Evolutionary conservation across 108 stramenopile genomes (phyloP).

Genomic region (Nitzschia sp.): DNA sequence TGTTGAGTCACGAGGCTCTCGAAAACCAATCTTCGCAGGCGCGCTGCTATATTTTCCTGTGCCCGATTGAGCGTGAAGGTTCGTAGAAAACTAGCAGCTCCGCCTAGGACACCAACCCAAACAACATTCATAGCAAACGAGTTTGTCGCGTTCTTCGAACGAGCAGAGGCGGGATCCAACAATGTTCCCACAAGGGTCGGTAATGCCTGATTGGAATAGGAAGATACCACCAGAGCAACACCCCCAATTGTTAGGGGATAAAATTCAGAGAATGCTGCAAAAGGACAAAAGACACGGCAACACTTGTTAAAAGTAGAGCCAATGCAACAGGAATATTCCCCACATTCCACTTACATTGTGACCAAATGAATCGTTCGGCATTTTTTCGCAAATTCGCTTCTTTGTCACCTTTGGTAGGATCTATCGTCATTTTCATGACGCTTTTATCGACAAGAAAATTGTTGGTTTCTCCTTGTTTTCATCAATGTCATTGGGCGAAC

Average conservation of each 20-base stretch:
- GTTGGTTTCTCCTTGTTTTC: no score
- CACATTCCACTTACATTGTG: not conserved
- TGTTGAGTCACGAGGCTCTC: slow-evolving; percentile 45
- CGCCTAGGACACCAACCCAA: slow-evolving; percentile 70
- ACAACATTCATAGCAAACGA: slow-evolving; percentile 23
- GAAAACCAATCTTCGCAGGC: slow-evolving; percentile 65
- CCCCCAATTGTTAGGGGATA: slow-evolving; percentile 65
- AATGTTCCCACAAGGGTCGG: slow-evolving; percentile 73
- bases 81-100: slow-evolving; percentile 76
- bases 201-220: slow-evolving; percentile 71
- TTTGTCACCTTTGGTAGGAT: not conserved
- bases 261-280: slow-evolving; percentile 36
- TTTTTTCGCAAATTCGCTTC: not conserved
- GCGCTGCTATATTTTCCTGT: slow-evolving; percentile 70
- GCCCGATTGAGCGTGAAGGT: slow-evolving; percentile 73
- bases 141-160: not conserved
- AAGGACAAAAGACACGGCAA: not conserved
- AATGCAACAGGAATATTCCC: not conserved
- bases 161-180: slow-evolving; percentile 56
- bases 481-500: no score
- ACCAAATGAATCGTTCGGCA: slow-evolving; percentile 8
- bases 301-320: not conserved
- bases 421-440: no score
- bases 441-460: no score
- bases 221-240: slow-evolving; percentile 71